Evolutionary conservation across 345 rosid genomes (phyloP), one percentile per base, ranked within the genome.

Genomic region (Aquilaria malaccensis): DNA sequence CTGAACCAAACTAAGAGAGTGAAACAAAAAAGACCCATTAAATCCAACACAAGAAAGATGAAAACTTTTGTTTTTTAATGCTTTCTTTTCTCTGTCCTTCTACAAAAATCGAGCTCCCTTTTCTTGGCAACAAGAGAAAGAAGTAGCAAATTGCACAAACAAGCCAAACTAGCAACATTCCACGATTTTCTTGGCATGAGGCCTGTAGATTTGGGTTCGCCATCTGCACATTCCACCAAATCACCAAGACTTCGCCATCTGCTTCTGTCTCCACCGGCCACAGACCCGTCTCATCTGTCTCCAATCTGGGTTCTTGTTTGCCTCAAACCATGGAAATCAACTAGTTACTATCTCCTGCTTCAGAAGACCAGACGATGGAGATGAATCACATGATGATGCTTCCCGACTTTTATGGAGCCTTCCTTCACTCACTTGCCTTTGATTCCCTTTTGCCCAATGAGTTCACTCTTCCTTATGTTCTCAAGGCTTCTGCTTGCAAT

Each of bases 121-220:
- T 22, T 72, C 55, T 60, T 9, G 7, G 43, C 5, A 37, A 9
- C 43, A 37, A 9, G 43, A 37, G 43, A 37, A 9, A 37, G 43
- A 37, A 37, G 43, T 4, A 55, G 45, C 11, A 77, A 70, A 0
- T 37, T 37, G 43, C 43, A 37, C 30, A 69, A 78, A 30, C 50
- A 63, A 66, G 77, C 67, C 15, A 79, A 78, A 69, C 79, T 88
- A 74, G 77, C 91, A 67, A 80, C 81, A 85, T 84, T 93, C 49
- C 95, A 89, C 67, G 98, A 93, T 74, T 93, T 93, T 58, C 74
- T 93, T 65, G 96, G 98, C 65, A 71, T 76, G 73, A 93, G 83
- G 73, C 46, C 70, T 49, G n/a, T 73, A 9, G 68, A 78, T 72
- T 62, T 83, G 22, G 71, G 62, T 58, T 32, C 55, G n/a, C 22